Evolutionary conservation across 768 basidiomycete species (phyloP).

Genomic region (Neoboletus brunneissimus): DNA sequence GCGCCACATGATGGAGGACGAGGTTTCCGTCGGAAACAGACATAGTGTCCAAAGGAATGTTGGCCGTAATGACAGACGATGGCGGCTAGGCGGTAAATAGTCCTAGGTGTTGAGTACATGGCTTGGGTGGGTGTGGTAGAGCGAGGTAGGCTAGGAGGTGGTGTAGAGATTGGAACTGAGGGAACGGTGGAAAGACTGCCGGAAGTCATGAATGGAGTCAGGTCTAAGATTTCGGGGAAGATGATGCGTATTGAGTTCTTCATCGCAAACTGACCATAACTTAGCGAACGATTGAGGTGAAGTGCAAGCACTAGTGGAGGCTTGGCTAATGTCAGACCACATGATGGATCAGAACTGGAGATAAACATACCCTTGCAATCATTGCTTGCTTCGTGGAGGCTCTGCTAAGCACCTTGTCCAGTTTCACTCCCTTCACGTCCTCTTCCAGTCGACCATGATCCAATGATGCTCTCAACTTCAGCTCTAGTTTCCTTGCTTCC

Average conservation of each 20-base stretch:
- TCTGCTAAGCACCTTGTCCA: constrained; percentile 73
- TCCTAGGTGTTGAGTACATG: constrained; percentile 50
- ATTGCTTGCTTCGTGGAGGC: constrained; percentile 89
- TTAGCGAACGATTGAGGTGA: constrained; percentile 90
- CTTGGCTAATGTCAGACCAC: constrained; percentile 37
- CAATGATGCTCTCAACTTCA: constrained; percentile 58
- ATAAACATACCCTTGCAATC: constrained; percentile 67
- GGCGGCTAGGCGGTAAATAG: constrained; percentile 81
- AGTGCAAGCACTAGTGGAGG: constrained; percentile 85
- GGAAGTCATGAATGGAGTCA: constrained; percentile 84
- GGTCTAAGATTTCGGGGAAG: constrained; percentile 87
- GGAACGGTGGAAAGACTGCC: constrained; percentile 72
- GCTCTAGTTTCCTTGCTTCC: constrained; percentile 66
- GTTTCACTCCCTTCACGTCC: constrained; percentile 73
- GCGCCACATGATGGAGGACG: constrained; percentile 39
- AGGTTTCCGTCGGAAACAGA: constrained; percentile 87
- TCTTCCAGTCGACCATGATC: constrained; percentile 80
- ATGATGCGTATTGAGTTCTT: constrained; percentile 82
- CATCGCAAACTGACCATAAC: constrained; percentile 68
- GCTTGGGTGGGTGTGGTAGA: constrained; percentile 58
- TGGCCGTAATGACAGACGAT: constrained; percentile 92
- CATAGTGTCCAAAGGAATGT: constrained; percentile 92
- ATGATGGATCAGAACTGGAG: neutral
- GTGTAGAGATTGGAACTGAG: constrained; percentile 66
- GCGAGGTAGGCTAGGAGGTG: constrained; percentile 46